phyloP scores from a whole-genome alignment of 345 rosid species.

The Carallia brachiata region DNA sequence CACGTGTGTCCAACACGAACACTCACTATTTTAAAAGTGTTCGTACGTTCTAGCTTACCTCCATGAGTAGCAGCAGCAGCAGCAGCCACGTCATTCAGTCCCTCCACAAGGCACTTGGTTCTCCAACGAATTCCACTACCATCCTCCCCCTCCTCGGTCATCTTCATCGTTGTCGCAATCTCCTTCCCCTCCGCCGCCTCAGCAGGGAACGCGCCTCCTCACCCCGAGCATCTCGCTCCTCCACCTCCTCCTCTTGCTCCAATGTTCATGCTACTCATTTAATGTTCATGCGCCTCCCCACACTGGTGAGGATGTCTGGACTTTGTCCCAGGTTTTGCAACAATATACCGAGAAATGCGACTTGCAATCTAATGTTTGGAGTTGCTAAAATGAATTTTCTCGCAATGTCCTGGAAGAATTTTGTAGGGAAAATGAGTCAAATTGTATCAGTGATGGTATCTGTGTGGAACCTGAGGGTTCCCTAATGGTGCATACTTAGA shows the following conservation, averaged over 20 bases:
- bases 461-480: slow-evolving; percentile 75
- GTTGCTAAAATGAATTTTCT: no score
- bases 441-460: slow-evolving; percentile 49
- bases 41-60: no score
- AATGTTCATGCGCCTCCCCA: no score
- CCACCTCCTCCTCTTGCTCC: slow-evolving; percentile 22
- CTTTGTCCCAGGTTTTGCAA: no score
- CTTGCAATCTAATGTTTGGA: no score
- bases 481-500: slow-evolving; percentile 84
- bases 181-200: slow-evolving; percentile 24
- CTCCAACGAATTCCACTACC: slow-evolving; percentile 21
- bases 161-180: slow-evolving; percentile 2
- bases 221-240: neutral
- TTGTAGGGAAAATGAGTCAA: slow-evolving; percentile 74
- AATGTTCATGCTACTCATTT: no score
- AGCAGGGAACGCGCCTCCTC: neutral
- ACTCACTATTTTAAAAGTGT: no score
- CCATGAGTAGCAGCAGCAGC: neutral
- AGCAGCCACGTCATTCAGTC: slow-evolving; percentile 16
- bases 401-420: slow-evolving; percentile 8
- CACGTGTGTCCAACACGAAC: no score
- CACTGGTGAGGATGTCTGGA: no score
- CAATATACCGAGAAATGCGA: no score
- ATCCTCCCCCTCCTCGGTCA: slow-evolving; percentile 3
- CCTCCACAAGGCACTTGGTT: slow-evolving; percentile 23